Evolutionary conservation across 2,329 filamentous ascomycete species (phyloP).

Genomic region (Akanthomyces muscarius): DNA sequence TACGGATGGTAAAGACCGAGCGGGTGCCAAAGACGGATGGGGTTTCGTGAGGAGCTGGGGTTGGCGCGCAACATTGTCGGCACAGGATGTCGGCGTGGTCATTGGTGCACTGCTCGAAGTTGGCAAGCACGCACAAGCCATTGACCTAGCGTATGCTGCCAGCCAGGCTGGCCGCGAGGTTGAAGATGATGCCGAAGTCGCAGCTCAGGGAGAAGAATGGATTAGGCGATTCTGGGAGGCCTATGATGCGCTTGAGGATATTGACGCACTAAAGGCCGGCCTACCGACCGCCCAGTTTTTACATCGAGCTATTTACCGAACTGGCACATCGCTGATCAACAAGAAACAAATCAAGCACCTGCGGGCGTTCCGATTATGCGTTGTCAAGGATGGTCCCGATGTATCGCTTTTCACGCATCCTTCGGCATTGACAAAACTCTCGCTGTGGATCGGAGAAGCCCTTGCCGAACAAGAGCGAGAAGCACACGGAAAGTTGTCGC

Average conservation of each 20-base stretch:
- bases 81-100: constrained; percentile 90
- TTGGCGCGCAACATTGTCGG: constrained; percentile 90
- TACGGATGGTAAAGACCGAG: constrained; percentile 64
- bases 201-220: constrained; percentile 59
- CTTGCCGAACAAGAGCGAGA: constrained; percentile 57
- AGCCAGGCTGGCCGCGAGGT: constrained; percentile 38
- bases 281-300: constrained; percentile 83
- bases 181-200: constrained; percentile 45
- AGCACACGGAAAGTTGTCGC: constrained; percentile 61
- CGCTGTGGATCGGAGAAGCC: too few relatives aligned
- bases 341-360: constrained; percentile 94
- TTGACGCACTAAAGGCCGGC: constrained; percentile 70
- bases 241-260: constrained; percentile 67
- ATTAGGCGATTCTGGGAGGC: constrained; percentile 66
- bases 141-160: constrained; percentile 28
- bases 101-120: constrained; percentile 91
- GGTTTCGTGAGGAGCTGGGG: constrained; percentile 97
- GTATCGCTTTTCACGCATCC: constrained; percentile 89
- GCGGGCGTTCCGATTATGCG: constrained; percentile 87
- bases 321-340: constrained; percentile 83
- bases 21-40: constrained; percentile 83
- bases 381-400: constrained; percentile 93
- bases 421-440: constrained; percentile 65
- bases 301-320: constrained; percentile 87
- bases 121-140: constrained; percentile 53